Evolutionary conservation across 768 basidiomycete species (phyloP).

Genomic region (Suillus discolor): DNA sequence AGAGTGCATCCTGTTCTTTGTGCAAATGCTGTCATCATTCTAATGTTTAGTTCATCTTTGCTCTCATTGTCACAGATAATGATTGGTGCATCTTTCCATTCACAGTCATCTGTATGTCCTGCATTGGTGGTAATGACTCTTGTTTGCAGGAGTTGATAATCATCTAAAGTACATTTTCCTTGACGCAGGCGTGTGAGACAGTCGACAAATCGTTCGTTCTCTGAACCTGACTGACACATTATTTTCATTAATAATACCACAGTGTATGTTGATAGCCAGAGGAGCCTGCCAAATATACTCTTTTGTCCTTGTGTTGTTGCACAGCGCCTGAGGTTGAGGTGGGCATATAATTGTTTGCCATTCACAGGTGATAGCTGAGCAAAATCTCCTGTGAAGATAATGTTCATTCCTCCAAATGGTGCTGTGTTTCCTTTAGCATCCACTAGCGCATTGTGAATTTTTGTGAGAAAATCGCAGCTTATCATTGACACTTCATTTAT

Average conservation of each 20-base stretch:
- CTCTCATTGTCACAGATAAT: slow-evolving; percentile 39
- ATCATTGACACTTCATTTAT: slow-evolving; percentile 48
- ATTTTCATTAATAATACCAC: slow-evolving; percentile 31
- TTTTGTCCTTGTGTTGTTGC: slow-evolving; percentile 15
- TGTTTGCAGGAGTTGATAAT: slow-evolving; percentile 23
- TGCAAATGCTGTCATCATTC: slow-evolving; percentile 15
- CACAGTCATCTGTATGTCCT: slow-evolving; percentile 1
- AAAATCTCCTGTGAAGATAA: slow-evolving; percentile 48
- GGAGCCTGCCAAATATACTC: slow-evolving; percentile 29
- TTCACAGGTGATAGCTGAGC: slow-evolving; percentile 42
- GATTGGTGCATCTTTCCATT: slow-evolving; percentile 33
- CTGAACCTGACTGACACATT: slow-evolving; percentile 30
- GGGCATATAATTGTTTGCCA: slow-evolving; percentile 25
- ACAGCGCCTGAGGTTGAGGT: background rate
- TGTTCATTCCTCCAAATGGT: slow-evolving; percentile 41
- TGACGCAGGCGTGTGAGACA: slow-evolving; percentile 25
- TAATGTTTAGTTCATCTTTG: slow-evolving; percentile 40
- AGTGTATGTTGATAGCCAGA: slow-evolving; percentile 35
- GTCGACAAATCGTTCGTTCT: slow-evolving; percentile 22
- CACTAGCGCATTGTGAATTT: slow-evolving; percentile 36
- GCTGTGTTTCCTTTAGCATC: slow-evolving; percentile 31
- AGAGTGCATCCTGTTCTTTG: background rate
- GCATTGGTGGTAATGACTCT: slow-evolving; percentile 14
- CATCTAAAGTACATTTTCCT: slow-evolving; percentile 29
- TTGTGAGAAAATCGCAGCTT: slow-evolving; percentile 23